A percentile compares a stretch with the other conserved stretches of the same genome.
Evolutionary conservation across 805 yeast species (phyloP).

Genomic region (Spathaspora sp.): DNA sequence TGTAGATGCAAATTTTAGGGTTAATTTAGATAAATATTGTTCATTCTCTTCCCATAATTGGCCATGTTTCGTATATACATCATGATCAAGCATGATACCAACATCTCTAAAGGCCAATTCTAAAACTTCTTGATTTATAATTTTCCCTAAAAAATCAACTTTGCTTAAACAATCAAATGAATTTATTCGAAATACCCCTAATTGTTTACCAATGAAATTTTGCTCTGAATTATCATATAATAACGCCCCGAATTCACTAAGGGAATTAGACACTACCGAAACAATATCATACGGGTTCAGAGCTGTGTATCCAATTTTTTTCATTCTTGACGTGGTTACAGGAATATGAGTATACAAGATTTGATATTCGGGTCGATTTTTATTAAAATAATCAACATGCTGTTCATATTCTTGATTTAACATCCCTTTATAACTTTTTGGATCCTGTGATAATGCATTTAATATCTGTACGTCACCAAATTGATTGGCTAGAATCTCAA

Average conservation of each 20-base stretch:
- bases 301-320: conserved; percentile 31
- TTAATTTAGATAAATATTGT: conserved; percentile 32
- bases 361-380: conserved; percentile 27
- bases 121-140: conserved; percentile 46
- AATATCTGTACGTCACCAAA: conserved; percentile 49
- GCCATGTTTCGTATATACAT: conserved; percentile 37
- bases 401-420: conserved; percentile 36
- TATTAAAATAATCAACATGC: conserved; percentile 32
- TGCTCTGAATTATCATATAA: conserved; percentile 35
- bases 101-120: conserved; percentile 44
- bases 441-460: conserved; percentile 44
- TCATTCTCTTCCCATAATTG: conserved; percentile 49
- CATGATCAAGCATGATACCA: conserved; percentile 29
- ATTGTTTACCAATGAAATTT: conserved; percentile 42
- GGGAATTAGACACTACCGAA: conserved; percentile 23
- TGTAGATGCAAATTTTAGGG: conserved; percentile 35
- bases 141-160: conserved; percentile 45
- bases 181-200: conserved; percentile 48
- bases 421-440: conserved; percentile 42
- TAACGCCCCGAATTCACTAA: conserved; percentile 45
- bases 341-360: conserved; percentile 28
- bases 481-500: conserved; percentile 43
- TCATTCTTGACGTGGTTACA: conserved; percentile 27
- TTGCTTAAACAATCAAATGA: conserved; percentile 48
- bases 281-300: conserved; percentile 31